A percentile compares a stretch with the other conserved stretches of the same genome.
Evolutionary conservation across 192 early-diverging fungal genomes (phyloP).

Genomic region (Umbelopsis vinacea): DNA sequence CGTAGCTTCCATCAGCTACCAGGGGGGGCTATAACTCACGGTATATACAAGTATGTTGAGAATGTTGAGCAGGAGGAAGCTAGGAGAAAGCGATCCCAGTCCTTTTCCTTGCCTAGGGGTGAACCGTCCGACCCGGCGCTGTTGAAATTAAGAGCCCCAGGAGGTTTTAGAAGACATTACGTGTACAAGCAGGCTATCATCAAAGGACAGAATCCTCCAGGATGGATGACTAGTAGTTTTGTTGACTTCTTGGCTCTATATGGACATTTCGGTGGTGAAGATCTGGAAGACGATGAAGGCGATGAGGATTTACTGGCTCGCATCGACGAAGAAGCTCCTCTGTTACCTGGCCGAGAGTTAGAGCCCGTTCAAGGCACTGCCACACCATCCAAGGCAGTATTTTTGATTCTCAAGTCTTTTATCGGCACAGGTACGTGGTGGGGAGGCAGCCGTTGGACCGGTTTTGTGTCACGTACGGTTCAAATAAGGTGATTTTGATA

Average conservation of each 20-base stretch:
- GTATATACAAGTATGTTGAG: constrained; percentile 90
- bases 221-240: constrained; percentile 88
- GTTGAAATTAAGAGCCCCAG: constrained; percentile 73
- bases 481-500: background rate
- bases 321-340: constrained; percentile 41
- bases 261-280: constrained; percentile 94
- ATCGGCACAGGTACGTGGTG: constrained; percentile 48
- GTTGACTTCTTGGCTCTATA: constrained; percentile 93
- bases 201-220: constrained; percentile 66
- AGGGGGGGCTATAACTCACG: constrained; percentile 81
- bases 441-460: background rate
- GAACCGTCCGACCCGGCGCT: constrained; percentile 56
- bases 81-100: constrained; percentile 51
- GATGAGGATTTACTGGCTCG: constrained; percentile 46
- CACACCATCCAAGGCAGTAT: constrained; percentile 47
- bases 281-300: constrained; percentile 81
- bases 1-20: constrained; percentile 57
- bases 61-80: constrained; percentile 60
- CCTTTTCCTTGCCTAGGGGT: constrained; percentile 57
- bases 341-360: constrained; percentile 39
- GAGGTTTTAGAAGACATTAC: constrained; percentile 90
- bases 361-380: constrained; percentile 40
- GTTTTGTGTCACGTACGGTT: constrained; percentile 1
- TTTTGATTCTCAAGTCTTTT: constrained; percentile 54
- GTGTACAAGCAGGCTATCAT: constrained; percentile 65